Conservation (phyloP, 495 filamentous ascomycete genomes). For the Penicilliopsis zonata region DNA sequence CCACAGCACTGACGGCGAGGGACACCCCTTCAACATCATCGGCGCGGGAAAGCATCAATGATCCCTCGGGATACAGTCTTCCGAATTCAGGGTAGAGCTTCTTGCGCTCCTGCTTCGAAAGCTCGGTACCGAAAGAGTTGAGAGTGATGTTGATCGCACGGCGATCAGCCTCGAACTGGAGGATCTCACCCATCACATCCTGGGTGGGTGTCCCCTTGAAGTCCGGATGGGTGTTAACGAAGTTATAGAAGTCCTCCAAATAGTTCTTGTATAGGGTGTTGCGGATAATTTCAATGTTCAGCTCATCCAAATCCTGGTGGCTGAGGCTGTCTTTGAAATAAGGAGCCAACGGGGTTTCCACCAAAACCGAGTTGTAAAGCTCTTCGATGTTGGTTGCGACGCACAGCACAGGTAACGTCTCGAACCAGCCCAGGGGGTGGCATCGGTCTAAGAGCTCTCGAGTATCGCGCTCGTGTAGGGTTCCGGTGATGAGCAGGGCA, state of each 20-base stretch:
- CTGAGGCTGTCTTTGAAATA: slow-evolving; percentile 95
- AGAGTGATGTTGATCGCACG: slow-evolving; percentile 98
- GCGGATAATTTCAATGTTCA: slow-evolving; percentile 98
- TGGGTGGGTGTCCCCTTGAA: slow-evolving; percentile 79
- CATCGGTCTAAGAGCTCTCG: slow-evolving; percentile 90
- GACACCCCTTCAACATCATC: slow-evolving; percentile 91
- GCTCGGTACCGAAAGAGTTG: slow-evolving; percentile 96
- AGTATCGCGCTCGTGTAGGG: slow-evolving; percentile 94
- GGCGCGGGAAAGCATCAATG: slow-evolving; percentile 84
- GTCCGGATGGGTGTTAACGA: slow-evolving; percentile 75
- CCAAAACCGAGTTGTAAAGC: slow-evolving; percentile 91
- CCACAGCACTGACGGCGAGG: slow-evolving; percentile 80
- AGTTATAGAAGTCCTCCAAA: slow-evolving; percentile 91
- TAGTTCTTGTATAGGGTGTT: slow-evolving; percentile 99
- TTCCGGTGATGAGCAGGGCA: slow-evolving; percentile 94
- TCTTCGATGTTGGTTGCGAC: slow-evolving; percentile 98
- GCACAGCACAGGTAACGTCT: slow-evolving; percentile 95
- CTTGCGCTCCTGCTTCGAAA: slow-evolving; percentile 84
- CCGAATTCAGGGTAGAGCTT: slow-evolving; percentile 95
- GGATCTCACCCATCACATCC: slow-evolving; percentile 87
- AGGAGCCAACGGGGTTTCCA: slow-evolving; percentile 88
- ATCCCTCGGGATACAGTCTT: slow-evolving; percentile 83
- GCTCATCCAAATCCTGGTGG: slow-evolving; percentile 92
- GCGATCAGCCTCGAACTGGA: slow-evolving; percentile 94
- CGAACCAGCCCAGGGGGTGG: slow-evolving; percentile 97